A percentile compares a stretch with the other conserved stretches of the same genome.
Evolutionary conservation across 1,139 yeast genomes (phyloP).

Genomic region (Hyphopichia buzzinii): DNA sequence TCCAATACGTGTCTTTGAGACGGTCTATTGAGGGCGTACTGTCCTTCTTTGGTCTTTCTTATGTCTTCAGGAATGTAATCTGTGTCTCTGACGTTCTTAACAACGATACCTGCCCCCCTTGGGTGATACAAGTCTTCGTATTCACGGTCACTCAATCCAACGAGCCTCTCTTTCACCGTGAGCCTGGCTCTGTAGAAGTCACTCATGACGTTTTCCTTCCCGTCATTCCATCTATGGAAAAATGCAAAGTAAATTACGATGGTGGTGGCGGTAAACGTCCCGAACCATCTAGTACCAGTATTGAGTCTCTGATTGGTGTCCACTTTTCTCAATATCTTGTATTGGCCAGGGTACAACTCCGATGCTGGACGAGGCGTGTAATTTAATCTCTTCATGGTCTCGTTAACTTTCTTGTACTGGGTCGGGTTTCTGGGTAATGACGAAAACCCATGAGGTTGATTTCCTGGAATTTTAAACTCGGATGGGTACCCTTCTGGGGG

Average conservation of each 20-base stretch:
- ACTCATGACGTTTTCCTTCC: conserved; percentile 72
- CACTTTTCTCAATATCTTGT: conserved; percentile 64
- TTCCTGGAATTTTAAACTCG: conserved; percentile 62
- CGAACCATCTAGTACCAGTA: conserved; percentile 54
- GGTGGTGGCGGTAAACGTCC: conserved; percentile 43
- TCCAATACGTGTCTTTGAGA: conserved; percentile 70
- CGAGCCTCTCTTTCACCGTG: conserved; percentile 47
- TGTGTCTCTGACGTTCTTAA: conserved; percentile 43
- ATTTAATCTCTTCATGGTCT: conserved; percentile 68
- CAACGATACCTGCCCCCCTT: conserved; percentile 30
- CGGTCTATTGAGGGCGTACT: conserved; percentile 63
- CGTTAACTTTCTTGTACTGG: conserved; percentile 67
- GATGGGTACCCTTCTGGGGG: conserved; percentile 88
- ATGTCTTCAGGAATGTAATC: conserved; percentile 40
- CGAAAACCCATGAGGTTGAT: conserved; percentile 53
- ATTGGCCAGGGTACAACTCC: conserved; percentile 75
- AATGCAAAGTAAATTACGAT: conserved; percentile 60
- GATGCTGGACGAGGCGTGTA: conserved; percentile 80
- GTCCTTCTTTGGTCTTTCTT: conserved; percentile 42
- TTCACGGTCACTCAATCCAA: conserved; percentile 60
- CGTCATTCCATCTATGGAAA: conserved; percentile 83
- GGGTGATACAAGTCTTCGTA: conserved; percentile 59
- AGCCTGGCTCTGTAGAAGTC: conserved; percentile 65
- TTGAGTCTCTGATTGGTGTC: conserved; percentile 56
- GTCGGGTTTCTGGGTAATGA: conserved; percentile 67